These are phyloP conservation scores for Daldinia loculata DNA, from an alignment of 495 filamentous ascomycete genomes.

Conservation along the genomic window DNA sequence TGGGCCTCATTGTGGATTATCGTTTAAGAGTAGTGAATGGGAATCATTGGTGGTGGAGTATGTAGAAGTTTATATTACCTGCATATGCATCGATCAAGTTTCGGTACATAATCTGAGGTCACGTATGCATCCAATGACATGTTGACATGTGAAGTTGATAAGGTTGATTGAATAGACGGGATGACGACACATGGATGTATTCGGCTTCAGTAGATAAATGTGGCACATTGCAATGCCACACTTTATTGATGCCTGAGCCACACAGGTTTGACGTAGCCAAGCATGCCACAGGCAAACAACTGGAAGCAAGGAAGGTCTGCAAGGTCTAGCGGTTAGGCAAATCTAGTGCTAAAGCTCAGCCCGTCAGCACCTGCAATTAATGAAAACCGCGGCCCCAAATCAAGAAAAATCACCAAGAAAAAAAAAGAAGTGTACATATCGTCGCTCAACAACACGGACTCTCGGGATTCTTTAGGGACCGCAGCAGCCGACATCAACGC, in stretches of 20 bases:
- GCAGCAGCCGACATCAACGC: background rate
- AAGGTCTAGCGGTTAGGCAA: background rate
- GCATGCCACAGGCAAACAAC: slow-evolving; percentile 7
- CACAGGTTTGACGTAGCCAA: slow-evolving; percentile 39
- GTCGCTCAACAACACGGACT: slow-evolving; percentile 6
- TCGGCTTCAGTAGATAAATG: background rate
- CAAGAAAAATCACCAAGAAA: slow-evolving; percentile 8
- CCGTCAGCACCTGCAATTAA: background rate
- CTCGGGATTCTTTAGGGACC: background rate
- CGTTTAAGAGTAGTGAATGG: background rate
- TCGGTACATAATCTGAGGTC: background rate
- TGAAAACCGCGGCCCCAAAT: slow-evolving; percentile 7
- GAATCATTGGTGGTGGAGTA: background rate
- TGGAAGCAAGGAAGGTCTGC: background rate
- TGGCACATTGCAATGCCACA: slow-evolving; percentile 8
- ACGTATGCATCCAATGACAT: background rate
- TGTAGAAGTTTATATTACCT: background rate
- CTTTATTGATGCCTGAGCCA: slow-evolving; percentile 26
- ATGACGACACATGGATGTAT: slow-evolving; percentile 30
- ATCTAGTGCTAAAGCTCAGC: slow-evolving; percentile 1
- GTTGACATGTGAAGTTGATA: slow-evolving; percentile 12
- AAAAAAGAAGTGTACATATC: background rate
- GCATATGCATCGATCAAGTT: background rate
- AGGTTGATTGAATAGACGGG: slow-evolving; percentile 9
- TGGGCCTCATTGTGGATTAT: background rate